phyloP scores from a whole-genome alignment of 805 yeast genomes.

The Brettanomyces anomalus region DNA sequence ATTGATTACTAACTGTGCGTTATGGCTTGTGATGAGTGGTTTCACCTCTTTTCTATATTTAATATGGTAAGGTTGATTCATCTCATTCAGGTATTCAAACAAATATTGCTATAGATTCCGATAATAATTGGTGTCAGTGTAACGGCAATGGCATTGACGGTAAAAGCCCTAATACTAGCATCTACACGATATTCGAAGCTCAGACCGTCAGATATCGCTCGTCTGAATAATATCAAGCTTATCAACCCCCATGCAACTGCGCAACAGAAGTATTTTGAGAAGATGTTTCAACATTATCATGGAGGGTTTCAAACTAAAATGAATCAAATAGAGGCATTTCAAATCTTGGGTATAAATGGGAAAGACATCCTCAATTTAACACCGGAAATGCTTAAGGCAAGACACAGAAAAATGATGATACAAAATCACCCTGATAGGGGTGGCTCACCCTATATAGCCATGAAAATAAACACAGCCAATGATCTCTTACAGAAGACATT shows the following conservation, averaged over 20 bases:
- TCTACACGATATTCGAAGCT: constrained; percentile 21
- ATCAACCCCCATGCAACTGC: constrained; percentile 8
- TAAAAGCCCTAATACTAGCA: constrained; percentile 30
- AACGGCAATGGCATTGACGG: constrained; percentile 41
- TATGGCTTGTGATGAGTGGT: too few species aligned
- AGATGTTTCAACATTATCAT: constrained; percentile 2
- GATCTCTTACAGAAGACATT: constrained; percentile 56
- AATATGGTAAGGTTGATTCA: too few species aligned
- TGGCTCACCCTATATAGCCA: constrained; percentile 73
- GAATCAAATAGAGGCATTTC: constrained; percentile 65
- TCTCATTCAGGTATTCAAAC: too few species aligned
- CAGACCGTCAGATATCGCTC: constrained; percentile 30
- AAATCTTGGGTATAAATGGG: constrained; percentile 50
- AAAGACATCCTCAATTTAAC: constrained; percentile 44
- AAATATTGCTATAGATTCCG: constrained; percentile 35
- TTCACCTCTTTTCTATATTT: too few species aligned
- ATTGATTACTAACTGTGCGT: too few species aligned
- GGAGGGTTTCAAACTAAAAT: constrained; percentile 61
- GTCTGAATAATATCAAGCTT: constrained; percentile 27
- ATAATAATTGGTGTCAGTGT: constrained; percentile 47
- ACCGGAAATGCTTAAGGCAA: constrained; percentile 47
- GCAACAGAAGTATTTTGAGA: constrained; percentile 8
- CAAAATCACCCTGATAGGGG: constrained; percentile 86
- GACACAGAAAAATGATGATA: constrained; percentile 71
- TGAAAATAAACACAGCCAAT: constrained; percentile 82